phyloP scores from a whole-genome alignment of 148 eudicot genomes.

The Euryodendron excelsum region DNA sequence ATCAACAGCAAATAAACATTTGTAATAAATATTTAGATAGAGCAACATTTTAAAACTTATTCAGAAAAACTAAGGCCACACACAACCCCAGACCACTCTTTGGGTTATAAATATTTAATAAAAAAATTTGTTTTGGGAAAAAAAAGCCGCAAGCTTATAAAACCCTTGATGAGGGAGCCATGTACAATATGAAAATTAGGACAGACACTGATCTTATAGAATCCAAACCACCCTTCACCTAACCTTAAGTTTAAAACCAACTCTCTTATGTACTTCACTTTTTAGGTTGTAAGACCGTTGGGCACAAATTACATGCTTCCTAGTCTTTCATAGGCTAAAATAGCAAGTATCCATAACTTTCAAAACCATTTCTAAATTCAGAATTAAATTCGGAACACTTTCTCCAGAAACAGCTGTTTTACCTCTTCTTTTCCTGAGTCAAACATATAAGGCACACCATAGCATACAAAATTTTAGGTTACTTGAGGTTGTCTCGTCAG shows the following conservation, averaged over 20 bases:
- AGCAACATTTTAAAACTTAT: background rate
- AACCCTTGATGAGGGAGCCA: background rate
- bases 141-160: background rate
- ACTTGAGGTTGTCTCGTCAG: background rate
- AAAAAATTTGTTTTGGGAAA: too few species aligned
- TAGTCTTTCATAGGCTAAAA: background rate
- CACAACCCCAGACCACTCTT: background rate
- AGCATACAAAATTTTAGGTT: background rate
- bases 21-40: background rate
- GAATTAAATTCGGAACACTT: background rate
- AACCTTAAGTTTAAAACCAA: background rate
- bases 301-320: background rate
- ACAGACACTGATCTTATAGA: background rate
- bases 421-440: background rate
- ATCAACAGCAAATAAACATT: background rate
- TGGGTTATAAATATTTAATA: background rate
- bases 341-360: background rate
- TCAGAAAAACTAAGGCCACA: background rate
- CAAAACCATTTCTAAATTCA: background rate
- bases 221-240: background rate
- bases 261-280: background rate
- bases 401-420: background rate
- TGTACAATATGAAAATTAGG: background rate
- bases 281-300: conserved; percentile 9
- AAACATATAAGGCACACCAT: conserved; percentile 3